Base-by-base conservation (phyloP, 2,329 filamentous ascomycete species). In the Fusarium sp. region DNA sequence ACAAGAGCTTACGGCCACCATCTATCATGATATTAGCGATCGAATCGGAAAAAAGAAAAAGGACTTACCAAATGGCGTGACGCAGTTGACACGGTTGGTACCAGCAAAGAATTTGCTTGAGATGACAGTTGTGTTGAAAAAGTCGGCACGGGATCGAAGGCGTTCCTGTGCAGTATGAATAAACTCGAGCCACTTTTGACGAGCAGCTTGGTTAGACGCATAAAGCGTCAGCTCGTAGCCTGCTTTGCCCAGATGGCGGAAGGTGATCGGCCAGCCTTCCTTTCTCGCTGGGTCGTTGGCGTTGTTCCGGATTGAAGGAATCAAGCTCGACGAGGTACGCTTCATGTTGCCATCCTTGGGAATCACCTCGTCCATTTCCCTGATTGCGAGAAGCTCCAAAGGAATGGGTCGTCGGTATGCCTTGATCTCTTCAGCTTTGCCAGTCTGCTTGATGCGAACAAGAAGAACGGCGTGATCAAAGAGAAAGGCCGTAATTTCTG, bases 171-270 rank as follows among this genome's bases (percentile, higher is more conserved):
- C 95, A 55, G 91, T 89, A 78, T 97, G 94, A 77, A 99, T 98
- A 78, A 94, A 92, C 83, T 99, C 95, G 80, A 99, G 94, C 92
- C 96, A 99, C 83, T 98, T 99, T 81, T 95, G 94, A 65, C 96
- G 90, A 31, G 94, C 93, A 14, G 94, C 92, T 75, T 94, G 92
- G 66, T 94, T 97, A 15, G 92, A 91, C 51, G 95, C 95, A 82
- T 92, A 98, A 9, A 99, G 87, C 7, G 95, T 96, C 77, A 95
- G 86, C 80, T 98, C 95, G 79, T 98, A 99, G 36, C 95, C 96
- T 60, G 95, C 95, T 83, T 97, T 98, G 54, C 96, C 96, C 67
- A 99, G 88, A 86, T 98, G 95, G 75, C 93, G 92, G 87, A 99
- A 99, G 5, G 95, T 98, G 69, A 99, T 97, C 0, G 96, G 96